Percentiles rank a stretch among this genome's conserved stretches.
Conservation (phyloP, 768 basidiomycete species). For the Lactarius pseudohatsudake region DNA sequence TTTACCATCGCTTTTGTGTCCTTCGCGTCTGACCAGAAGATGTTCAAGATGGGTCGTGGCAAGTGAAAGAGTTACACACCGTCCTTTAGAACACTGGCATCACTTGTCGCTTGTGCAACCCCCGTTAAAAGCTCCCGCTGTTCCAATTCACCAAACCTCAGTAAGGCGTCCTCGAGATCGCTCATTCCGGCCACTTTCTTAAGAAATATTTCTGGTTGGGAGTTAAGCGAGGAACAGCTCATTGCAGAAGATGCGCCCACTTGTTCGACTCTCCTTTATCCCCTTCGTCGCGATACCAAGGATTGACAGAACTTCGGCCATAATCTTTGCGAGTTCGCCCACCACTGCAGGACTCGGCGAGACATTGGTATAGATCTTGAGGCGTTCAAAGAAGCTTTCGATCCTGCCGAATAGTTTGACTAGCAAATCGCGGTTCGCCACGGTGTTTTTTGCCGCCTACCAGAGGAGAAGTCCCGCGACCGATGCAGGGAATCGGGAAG, state of each 20-base stretch:
- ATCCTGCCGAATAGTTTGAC: background rate
- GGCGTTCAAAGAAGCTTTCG: background rate
- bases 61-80: background rate
- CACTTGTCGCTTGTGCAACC: background rate
- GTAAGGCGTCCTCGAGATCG: background rate
- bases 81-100: background rate
- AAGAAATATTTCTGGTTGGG: background rate
- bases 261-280: background rate
- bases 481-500: too few relatives aligned
- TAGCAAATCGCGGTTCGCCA: background rate
- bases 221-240: background rate
- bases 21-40: background rate
- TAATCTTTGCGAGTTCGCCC: background rate
- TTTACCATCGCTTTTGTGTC: background rate
- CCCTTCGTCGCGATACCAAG: background rate
- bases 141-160: background rate
- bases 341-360: background rate
- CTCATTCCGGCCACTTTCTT: background rate
- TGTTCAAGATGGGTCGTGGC: background rate
- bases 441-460: background rate
- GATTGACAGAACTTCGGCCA: background rate
- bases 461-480: background rate
- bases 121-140: background rate
- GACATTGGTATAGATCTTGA: background rate
- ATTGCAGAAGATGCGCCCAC: background rate